phyloP scores from a whole-genome alignment of 2,329 filamentous ascomycete genomes.

The Cladobotryum mycophilum region DNA sequence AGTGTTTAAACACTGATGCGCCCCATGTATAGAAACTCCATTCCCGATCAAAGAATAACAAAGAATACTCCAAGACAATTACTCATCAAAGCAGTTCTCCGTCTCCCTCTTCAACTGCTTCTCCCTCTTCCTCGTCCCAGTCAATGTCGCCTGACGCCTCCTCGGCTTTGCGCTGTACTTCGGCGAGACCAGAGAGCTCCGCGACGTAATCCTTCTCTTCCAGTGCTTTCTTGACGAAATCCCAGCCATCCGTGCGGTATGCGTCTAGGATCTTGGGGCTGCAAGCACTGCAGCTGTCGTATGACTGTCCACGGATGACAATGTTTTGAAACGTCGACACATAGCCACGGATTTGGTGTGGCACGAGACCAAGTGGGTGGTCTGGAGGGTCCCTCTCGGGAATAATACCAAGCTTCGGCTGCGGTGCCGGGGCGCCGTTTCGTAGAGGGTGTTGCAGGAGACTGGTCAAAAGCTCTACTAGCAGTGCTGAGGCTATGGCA shows the following conservation, averaged over 20 bases:
- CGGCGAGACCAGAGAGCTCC: slow-evolving; percentile 66
- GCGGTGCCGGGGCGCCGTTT: slow-evolving; percentile 54
- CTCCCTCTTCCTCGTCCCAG: slow-evolving; percentile 47
- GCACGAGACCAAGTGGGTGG: slow-evolving; percentile 62
- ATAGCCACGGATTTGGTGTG: slow-evolving; percentile 76
- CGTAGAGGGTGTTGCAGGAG: slow-evolving; percentile 78
- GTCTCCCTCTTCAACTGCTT: slow-evolving; percentile 44
- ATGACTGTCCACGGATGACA: slow-evolving; percentile 65
- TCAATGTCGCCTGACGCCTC: slow-evolving; percentile 48
- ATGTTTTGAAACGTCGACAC: slow-evolving; percentile 68
- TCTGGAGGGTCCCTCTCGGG: slow-evolving; percentile 51
- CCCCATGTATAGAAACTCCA: slow-evolving; percentile 4
- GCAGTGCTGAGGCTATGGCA: slow-evolving; percentile 80
- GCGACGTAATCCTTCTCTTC: slow-evolving; percentile 72
- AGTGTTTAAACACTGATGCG: background rate
- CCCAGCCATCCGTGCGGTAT: slow-evolving; percentile 65
- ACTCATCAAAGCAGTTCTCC: slow-evolving; percentile 41
- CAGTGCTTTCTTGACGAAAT: slow-evolving; percentile 68
- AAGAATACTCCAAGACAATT: background rate
- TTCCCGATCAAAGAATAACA: background rate
- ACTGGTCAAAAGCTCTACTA: slow-evolving; percentile 85
- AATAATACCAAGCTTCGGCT: slow-evolving; percentile 29
- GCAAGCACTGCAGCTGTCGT: slow-evolving; percentile 77
- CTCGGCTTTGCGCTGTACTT: slow-evolving; percentile 59
- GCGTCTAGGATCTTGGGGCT: slow-evolving; percentile 62